These are phyloP conservation scores for Exophiala sp. DNA, from an alignment of 2,329 filamentous ascomycete genomes.

Conservation along the genomic window DNA sequence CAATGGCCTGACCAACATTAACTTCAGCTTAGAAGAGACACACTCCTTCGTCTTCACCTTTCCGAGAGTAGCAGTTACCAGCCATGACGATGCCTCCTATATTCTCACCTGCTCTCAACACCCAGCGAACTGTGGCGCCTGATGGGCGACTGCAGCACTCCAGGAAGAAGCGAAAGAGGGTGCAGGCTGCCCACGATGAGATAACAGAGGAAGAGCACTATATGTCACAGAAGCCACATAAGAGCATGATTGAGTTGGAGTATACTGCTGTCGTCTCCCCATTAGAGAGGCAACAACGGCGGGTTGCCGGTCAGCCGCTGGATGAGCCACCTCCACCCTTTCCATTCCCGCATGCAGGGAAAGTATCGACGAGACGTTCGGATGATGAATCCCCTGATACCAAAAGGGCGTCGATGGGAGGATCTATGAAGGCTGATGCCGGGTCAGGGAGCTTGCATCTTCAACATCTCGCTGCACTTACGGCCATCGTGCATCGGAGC, in stretches of 20 bases:
- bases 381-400: conserved; percentile 1
- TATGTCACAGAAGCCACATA: conserved; percentile 4
- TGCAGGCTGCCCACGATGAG: not conserved
- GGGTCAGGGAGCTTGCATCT: conserved; percentile 36
- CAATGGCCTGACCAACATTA: too few relatives aligned
- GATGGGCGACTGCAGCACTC: conserved; percentile 1
- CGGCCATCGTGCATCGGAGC: conserved; percentile 64
- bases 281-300: conserved; percentile 40
- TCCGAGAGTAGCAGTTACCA: not conserved
- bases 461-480: conserved; percentile 60
- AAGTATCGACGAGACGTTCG: conserved; percentile 25
- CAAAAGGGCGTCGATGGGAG: conserved; percentile 30
- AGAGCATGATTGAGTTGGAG: conserved; percentile 11
- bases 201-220: conserved; percentile 9
- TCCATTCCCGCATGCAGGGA: conserved; percentile 39
- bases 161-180: conserved; percentile 29
- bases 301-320: conserved; percentile 38
- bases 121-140: not conserved
- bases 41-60: not conserved
- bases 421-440: conserved; percentile 27
- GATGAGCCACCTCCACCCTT: conserved; percentile 37
- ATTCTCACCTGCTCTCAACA: conserved; percentile 3
- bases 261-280: conserved; percentile 33
- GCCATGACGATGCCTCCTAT: conserved; percentile 2
- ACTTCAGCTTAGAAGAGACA: too few relatives aligned